Base-by-base conservation (phyloP, 257 asterid species). In the Pogostemon cablin region DNA sequence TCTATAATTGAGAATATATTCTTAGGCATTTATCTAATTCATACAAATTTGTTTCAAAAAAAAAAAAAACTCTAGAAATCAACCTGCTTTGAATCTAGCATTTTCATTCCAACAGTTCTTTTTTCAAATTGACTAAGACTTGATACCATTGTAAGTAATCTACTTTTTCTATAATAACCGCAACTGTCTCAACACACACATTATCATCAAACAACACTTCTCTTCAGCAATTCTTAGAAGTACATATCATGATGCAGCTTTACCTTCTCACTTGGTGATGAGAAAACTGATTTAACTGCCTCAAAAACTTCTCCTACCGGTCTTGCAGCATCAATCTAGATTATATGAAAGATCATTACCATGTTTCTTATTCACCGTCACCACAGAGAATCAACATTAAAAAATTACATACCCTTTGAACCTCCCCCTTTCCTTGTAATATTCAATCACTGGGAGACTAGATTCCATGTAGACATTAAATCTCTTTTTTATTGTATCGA, bases 271-370 rank as follows among this genome's bases (percentile, higher is more conserved):
- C 8, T 64, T 1, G 78, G 58, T 56, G 89, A 46, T 72, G 87
- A 37, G 80, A 92, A 92, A 75, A 89, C 63, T 62, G 82, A 81
- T 84, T 89, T 89, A 40, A 87, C 91, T 5, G 90, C 89, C 79
- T 79, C 96, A 82, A 85, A 87, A 76, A 92, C 98, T 70, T 92
- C 96, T 66, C 60, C 95, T 58, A 86, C 67, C 2, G 95, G 87
- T 71, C 69, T 89, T 53, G 80, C 83, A 52, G 96, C 96, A 80
- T 84, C 90, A 41, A 92, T 89, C 98, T 92, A 77, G 41, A 71
- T 20, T 20, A 47, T 40, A 69, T 54, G 52, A 74, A 78, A 61
- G n/a, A 66, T 59, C 25, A 70, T 65, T 42, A 66, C 17, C 50
- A 15, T 64, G 37, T 8, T 57, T 44, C 61, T 49, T 66, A 47